These are phyloP conservation scores for Saccharomycopsis amapae DNA, from an alignment of 805 yeast genomes.

Conservation along the genomic window DNA sequence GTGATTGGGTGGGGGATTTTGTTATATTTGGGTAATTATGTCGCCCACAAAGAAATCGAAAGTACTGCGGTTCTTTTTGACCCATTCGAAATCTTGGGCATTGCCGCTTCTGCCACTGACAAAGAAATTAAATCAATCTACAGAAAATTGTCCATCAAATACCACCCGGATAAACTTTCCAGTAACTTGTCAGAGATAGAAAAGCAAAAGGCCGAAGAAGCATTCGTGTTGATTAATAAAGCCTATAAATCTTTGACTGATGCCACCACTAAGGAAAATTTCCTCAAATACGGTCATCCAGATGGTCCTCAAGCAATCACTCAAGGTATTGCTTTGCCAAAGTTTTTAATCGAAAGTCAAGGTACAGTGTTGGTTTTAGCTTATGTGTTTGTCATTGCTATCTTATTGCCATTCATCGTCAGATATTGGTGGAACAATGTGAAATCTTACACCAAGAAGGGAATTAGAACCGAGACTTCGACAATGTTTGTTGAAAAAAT, in stretches of 20 bases:
- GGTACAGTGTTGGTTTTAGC: conserved; percentile 56
- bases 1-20: conserved; percentile 26
- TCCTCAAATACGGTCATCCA: conserved; percentile 87
- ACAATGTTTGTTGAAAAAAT: conserved; percentile 61
- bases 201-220: conserved; percentile 56
- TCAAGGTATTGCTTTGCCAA: conserved; percentile 94
- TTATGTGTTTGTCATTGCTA: conserved; percentile 69
- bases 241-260: conserved; percentile 96
- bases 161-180: conserved; percentile 89
- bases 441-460: conserved; percentile 71
- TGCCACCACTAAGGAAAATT: conserved; percentile 75
- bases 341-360: conserved; percentile 78
- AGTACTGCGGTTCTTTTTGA: conserved; percentile 47
- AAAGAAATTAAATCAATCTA: conserved; percentile 74
- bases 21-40: conserved; percentile 39
- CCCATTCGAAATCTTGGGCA: conserved; percentile 82
- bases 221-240: conserved; percentile 73
- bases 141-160: conserved; percentile 78
- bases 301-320: conserved; percentile 90
- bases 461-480: conserved; percentile 81
- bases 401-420: conserved; percentile 72
- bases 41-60: conserved; percentile 38
- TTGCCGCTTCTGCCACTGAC: conserved; percentile 62
- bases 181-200: conserved; percentile 51
- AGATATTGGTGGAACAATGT: conserved; percentile 88